Percentiles rank a stretch among this genome's conserved stretches.
These are phyloP conservation scores for Boletus sensibilis DNA, from an alignment of 768 basidiomycete genomes.

Conservation along the genomic window DNA sequence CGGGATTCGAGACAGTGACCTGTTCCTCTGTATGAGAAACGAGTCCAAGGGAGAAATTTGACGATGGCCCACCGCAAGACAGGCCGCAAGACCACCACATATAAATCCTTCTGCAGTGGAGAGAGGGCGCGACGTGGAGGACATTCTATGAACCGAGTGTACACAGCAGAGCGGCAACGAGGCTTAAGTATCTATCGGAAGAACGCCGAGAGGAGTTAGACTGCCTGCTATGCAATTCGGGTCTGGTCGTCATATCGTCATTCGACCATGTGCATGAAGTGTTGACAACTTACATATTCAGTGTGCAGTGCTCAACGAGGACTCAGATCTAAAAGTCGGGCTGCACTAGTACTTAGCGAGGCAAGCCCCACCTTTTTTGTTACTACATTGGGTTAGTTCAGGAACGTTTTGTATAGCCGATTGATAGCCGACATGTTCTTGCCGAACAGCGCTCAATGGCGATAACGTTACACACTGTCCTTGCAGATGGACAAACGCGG, in stretches of 20 bases:
- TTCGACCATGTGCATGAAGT: too few species aligned
- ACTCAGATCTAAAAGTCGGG: too few species aligned
- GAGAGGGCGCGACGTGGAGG: conserved; percentile 35
- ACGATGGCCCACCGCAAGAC: conserved; percentile 64
- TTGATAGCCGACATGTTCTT: too few species aligned
- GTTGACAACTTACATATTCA: neutral
- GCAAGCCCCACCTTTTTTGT: too few species aligned
- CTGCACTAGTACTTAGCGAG: too few species aligned
- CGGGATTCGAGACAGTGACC: conserved; percentile 80
- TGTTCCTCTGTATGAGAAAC: conserved; percentile 28
- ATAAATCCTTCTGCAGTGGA: conserved; percentile 80
- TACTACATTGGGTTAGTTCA: too few species aligned
- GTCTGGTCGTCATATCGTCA: neutral
- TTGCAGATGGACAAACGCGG: too few species aligned
- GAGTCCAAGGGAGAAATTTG: neutral
- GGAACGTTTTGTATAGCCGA: too few species aligned
- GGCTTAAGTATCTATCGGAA: neutral
- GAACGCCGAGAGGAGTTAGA: neutral
- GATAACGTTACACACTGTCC: too few species aligned
- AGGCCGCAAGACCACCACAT: conserved; percentile 90
- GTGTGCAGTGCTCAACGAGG: neutral
- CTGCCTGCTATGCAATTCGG: neutral
- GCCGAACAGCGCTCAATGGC: too few species aligned
- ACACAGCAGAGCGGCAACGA: neutral
- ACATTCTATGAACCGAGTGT: conserved; percentile 13